Base-by-base conservation (phyloP, 495 filamentous ascomycete species). In the Cercophora scortea region DNA sequence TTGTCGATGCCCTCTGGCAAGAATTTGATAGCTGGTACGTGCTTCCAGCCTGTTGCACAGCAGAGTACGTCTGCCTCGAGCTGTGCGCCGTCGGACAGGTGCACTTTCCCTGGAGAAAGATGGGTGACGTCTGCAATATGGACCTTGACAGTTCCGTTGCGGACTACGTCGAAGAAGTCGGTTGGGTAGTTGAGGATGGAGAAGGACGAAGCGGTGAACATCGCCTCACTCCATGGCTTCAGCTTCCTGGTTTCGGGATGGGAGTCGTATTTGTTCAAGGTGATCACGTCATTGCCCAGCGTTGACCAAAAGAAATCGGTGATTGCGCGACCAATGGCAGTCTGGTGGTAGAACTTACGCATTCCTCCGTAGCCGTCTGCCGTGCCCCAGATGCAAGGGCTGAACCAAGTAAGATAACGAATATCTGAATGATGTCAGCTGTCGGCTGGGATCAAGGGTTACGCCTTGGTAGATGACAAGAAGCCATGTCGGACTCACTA, bases 111-210 rank as follows among this genome's bases (percentile, higher is more conserved):
- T 6, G 59, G 51, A 4, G 69, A 62, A 3, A 90, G 73, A 10
- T 60, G 61, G 1, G 70, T 68, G 16, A 91, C 72, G 55, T 88
- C 81, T 39, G 78, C 77, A 49, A 86, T 69, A 57, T 88, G 75
- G 3, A 90, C 76, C 8, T 69, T 73, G 43, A 87, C 73, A 8
- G 68, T 78, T 12, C 81, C 83, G 42, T 76, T 68, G 36, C 69
- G 72, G 16, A 90, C 69, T 1, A 79, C 62, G 12, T 83, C 78
- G 61, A 84, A 86, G 62, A 89, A 74, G 59, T 86, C 67, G 9
- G 75, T 80, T 0, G 77, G 75, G 52, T 87, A 89, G 66, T 89
- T 89, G 45, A 88, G 72, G 57, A 89, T 87, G 41, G 75, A 79
- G 45, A 87, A 73, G 8, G 75, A 75, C 2, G 71, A 75, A 3